Evolutionary conservation across 805 yeast genomes (phyloP), one percentile per base, ranked within the genome.

Genomic region (Schwanniomyces yamadae): DNA sequence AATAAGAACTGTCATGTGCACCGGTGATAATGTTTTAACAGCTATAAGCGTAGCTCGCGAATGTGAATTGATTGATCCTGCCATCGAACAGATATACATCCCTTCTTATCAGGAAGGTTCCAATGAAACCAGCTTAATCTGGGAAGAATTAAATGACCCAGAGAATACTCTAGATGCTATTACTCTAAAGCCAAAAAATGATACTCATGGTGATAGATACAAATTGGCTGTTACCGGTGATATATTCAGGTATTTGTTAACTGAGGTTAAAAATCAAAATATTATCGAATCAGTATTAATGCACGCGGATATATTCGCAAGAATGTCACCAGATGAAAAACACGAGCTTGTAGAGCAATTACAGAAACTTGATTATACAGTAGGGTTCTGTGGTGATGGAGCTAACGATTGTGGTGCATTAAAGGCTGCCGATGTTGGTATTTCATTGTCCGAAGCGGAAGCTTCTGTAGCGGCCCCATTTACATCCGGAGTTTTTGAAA

Each of bases 251-350:
- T 78, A 77, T 48, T 61, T 93, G 11, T 70, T 91, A 44, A 82
- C 78, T 3, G 77, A 73, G 34, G 54, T 77, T 23, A 68, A 75
- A 31, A 64, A 64, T 20, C 44, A 45, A 1, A 41, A 46, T 40
- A 48, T 50, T 33, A 75, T 73, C 26, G 76, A 76, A 31, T 69
- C 66, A 17, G 72, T 93, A 56, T 69, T 93, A 36, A 66, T 88
- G 66, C 79, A 76, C 42, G 80, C 89, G 39, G 76, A 80, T 29
- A 77, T 93, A 4, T 93, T 82, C 65, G 98, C 99, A 0, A 73
- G 99, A 45, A 93, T 93, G 99, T 90, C 98, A 0, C 99, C 99
- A 0, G 99, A 95, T 60, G 99, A 93, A 59, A 93, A 93, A 54
- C 96, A 93, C 58, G 99, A 93, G 61, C 69, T 93, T 31, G 96